These are phyloP conservation scores for Helotiales sp. DNA, from an alignment of 2,329 filamentous ascomycete species.

Conservation along the genomic window DNA sequence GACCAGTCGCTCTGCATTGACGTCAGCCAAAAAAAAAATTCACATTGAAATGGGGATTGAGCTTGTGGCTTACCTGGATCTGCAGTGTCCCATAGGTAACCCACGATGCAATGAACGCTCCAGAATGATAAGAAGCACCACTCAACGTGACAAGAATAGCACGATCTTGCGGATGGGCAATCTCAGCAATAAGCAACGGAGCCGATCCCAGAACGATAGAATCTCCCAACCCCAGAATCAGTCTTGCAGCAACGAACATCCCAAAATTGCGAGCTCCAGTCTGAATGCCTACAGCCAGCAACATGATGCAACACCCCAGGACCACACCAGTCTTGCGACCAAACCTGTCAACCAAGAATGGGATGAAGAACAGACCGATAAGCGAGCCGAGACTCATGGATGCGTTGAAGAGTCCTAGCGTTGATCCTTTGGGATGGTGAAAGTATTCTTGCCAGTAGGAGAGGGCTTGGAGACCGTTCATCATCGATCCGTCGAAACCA, in stretches of 20 bases:
- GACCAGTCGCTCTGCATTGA: conserved; percentile 14
- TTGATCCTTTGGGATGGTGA: conserved; percentile 37
- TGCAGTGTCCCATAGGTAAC: conserved; percentile 41
- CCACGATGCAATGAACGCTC: conserved; percentile 54
- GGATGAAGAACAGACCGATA: conserved; percentile 50
- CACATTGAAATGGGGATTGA: too few species aligned
- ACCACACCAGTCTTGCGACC: conserved; percentile 53
- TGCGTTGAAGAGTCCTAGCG: conserved; percentile 49
- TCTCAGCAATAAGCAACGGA: conserved; percentile 49
- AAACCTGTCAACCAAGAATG: conserved; percentile 53
- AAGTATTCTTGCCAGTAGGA: conserved; percentile 48
- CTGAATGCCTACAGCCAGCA: conserved; percentile 49
- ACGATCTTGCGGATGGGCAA: conserved; percentile 53
- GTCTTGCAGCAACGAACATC: conserved; percentile 49
- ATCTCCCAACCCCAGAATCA: conserved; percentile 44
- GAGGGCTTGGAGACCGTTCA: conserved; percentile 51
- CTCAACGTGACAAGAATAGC: conserved; percentile 51
- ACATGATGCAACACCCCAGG: conserved; percentile 50
- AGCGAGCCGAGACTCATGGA: conserved; percentile 54
- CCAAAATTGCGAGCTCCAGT: conserved; percentile 45
- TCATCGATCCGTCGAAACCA: conserved; percentile 46
- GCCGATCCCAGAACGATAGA: conserved; percentile 34
- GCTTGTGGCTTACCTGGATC: not conserved
- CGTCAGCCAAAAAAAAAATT: not conserved
- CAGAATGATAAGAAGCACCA: conserved; percentile 49